Percentiles rank a stretch among this genome's conserved stretches.
phyloP scores from a whole-genome alignment of 345 rosid genomes.

The Pugionium dolabratum region DNA sequence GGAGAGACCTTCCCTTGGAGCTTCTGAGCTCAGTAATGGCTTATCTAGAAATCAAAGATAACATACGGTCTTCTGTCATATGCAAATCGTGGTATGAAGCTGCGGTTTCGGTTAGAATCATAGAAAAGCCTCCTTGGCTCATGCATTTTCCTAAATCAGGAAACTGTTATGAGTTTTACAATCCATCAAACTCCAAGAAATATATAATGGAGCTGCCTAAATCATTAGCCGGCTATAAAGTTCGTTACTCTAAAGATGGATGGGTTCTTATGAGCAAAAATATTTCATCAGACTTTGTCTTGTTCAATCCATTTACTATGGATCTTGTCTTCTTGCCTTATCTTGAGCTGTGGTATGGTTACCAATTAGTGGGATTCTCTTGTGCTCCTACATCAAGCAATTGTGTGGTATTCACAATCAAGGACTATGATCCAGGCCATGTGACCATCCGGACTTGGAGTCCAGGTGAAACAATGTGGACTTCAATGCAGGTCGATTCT shows the following conservation, averaged over 20 bases:
- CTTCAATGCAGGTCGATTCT: constrained; percentile 36
- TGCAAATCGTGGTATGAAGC: constrained; percentile 66
- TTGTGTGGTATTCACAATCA: constrained; percentile 64
- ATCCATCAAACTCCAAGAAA: constrained; percentile 53
- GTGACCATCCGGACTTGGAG: constrained; percentile 66
- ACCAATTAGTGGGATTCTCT: constrained; percentile 73
- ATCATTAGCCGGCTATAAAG: constrained; percentile 54
- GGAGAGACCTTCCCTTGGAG: constrained; percentile 35
- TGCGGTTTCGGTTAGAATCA: constrained; percentile 57
- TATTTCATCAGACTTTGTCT: constrained; percentile 52
- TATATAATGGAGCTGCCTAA: constrained; percentile 58
- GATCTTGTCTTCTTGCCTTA: constrained; percentile 54
- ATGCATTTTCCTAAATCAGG: constrained; percentile 58
- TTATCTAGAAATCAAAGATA: constrained; percentile 51
- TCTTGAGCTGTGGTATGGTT: constrained; percentile 21
- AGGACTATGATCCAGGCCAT: constrained; percentile 53
- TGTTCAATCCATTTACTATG: constrained; percentile 66
- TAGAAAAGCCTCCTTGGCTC: constrained; percentile 68
- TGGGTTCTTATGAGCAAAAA: constrained; percentile 67
- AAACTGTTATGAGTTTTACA: constrained; percentile 56
- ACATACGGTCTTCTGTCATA: constrained; percentile 57
- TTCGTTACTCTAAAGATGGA: constrained; percentile 65
- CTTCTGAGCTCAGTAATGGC: constrained; percentile 55
- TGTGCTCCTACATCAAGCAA: constrained; percentile 55
- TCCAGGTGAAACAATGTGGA: constrained; percentile 58